Evolutionary conservation across 2,329 filamentous ascomycete species (phyloP).

Genomic region (Trichoderma afroharzianum): DNA sequence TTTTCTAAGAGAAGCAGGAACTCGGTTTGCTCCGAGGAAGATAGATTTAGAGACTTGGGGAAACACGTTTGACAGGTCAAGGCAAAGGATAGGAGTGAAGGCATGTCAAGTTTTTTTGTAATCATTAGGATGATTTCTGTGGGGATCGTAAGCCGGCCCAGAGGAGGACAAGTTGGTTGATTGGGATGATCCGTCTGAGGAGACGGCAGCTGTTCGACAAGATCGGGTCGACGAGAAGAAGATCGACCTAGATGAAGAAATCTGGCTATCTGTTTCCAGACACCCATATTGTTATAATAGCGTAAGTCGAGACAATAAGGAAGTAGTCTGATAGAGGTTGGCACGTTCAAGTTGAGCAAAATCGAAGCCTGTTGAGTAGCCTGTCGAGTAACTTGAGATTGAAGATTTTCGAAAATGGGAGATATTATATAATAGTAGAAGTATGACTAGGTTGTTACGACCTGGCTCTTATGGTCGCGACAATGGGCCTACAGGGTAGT

Average conservation of each 20-base stretch:
- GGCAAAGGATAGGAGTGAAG: conserved; percentile 16
- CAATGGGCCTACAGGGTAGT: no score
- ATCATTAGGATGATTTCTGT: conserved; percentile 17
- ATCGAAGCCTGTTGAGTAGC: no score
- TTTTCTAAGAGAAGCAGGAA: conserved; percentile 19
- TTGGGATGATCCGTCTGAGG: not conserved
- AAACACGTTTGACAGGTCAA: conserved; percentile 17
- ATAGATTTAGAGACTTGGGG: not conserved
- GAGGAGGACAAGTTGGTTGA: not conserved
- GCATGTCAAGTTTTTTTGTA: conserved; percentile 1
- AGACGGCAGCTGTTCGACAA: not conserved
- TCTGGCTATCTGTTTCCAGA: not conserved
- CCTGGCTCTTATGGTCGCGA: no score
- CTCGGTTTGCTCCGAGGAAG: not conserved
- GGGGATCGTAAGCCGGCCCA: conserved; percentile 13
- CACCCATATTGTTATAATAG: not conserved
- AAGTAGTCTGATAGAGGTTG: no score
- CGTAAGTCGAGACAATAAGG: no score
- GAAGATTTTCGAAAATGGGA: no score
- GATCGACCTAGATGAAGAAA: not conserved
- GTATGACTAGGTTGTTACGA: no score
- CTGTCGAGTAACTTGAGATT: no score
- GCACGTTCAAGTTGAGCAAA: no score
- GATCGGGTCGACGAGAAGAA: not conserved
- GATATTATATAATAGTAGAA: no score